phyloP scores from a whole-genome alignment of 176 grass and related monocot species.

The Triticum aestivum region DNA sequence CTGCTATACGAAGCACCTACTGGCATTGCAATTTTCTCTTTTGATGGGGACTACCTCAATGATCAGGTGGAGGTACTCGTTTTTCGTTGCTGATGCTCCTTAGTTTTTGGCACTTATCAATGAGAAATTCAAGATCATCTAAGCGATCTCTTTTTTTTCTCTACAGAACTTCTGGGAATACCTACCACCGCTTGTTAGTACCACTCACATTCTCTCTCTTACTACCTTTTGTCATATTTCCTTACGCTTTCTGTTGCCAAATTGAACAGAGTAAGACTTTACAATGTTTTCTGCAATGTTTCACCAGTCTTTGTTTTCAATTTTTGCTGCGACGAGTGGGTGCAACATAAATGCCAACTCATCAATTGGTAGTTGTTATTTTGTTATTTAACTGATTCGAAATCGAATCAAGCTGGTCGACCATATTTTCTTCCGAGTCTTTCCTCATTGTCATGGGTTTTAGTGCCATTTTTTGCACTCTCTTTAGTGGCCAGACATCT shows the following conservation, averaged over 20 bases:
- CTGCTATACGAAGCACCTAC: not conserved
- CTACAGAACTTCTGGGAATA: not conserved
- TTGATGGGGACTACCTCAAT: not conserved
- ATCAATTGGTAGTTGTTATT: not conserved
- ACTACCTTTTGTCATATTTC: not conserved
- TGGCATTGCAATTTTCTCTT: not conserved
- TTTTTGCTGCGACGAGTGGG: not conserved
- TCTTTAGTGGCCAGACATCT: not conserved
- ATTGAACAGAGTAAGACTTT: not conserved
- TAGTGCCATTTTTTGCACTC: not conserved
- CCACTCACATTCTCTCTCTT: not conserved
- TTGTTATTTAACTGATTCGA: not conserved
- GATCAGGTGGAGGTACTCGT: not conserved
- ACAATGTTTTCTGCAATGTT: not conserved
- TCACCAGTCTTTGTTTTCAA: not conserved
- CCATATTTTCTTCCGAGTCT: not conserved
- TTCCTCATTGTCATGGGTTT: not conserved
- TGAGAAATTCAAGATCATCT: not conserved
- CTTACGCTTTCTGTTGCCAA: not conserved
- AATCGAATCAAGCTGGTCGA: not conserved
- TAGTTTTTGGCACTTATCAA: not conserved
- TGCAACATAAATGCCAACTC: not conserved
- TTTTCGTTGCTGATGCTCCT: not conserved
- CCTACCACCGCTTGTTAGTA: not conserved
- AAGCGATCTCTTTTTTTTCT: not conserved